These are phyloP conservation scores for Hyaloperonospora arabidopsidis DNA, from an alignment of 352 stramenopile species.

Conservation along the genomic window DNA sequence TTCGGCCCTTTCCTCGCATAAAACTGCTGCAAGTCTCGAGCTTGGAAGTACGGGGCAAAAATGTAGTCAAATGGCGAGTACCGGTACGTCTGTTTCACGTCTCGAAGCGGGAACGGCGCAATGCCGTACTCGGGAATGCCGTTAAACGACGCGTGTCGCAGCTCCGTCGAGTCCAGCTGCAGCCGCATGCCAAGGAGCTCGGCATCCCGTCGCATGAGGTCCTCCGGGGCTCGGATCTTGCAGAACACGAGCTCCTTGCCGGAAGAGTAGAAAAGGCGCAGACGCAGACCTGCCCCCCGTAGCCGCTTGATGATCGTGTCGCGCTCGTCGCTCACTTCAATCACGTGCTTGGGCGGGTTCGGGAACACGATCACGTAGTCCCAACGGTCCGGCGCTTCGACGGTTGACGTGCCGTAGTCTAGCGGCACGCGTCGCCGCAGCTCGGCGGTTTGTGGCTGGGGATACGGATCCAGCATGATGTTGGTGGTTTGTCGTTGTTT, in stretches of 20 bases:
- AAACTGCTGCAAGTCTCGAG: constrained; percentile 55
- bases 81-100: constrained; percentile 69
- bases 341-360: constrained; percentile 54
- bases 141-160: constrained; percentile 54
- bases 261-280: constrained; percentile 68
- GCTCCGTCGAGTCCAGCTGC: constrained; percentile 54
- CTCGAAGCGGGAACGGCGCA: constrained; percentile 70
- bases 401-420: constrained; percentile 42
- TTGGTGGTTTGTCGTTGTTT: no score
- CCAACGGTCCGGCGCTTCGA: constrained; percentile 40
- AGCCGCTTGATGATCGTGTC: constrained; percentile 76
- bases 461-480: constrained; percentile 30
- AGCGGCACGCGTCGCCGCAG: constrained; percentile 29
- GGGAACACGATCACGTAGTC: constrained; percentile 84
- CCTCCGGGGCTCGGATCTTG: constrained; percentile 70
- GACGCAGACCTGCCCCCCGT: constrained; percentile 48
- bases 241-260: constrained; percentile 67
- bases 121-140: constrained; percentile 67
- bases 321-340: constrained; percentile 53
- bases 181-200: constrained; percentile 70
- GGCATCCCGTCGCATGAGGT: constrained; percentile 62
- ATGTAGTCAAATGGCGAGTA: constrained; percentile 83
- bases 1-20: constrained; percentile 53
- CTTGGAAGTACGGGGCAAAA: constrained; percentile 74
- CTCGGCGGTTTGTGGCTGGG: constrained; percentile 30